These are phyloP conservation scores for Iris pallida DNA, from an alignment of 116 monocot genomes.

Conservation along the genomic window DNA sequence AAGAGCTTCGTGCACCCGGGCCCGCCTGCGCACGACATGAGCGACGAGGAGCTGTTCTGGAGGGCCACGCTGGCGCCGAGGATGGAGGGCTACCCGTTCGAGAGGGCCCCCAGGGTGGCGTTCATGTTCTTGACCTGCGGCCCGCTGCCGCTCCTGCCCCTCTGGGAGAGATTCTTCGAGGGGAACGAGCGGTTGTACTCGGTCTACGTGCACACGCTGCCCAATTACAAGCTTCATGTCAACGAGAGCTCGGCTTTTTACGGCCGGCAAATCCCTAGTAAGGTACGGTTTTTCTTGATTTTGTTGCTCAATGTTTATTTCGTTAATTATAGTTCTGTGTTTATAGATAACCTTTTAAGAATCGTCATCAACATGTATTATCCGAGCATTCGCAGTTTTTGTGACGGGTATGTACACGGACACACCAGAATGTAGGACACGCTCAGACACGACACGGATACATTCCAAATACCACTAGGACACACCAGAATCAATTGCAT, in stretches of 20 bases:
- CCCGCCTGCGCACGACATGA: constrained; percentile 45
- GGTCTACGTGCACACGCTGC: constrained; percentile 68
- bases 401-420: too few relatives aligned
- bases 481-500: too few relatives aligned
- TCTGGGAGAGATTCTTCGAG: constrained; percentile 82
- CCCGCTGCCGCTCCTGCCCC: constrained; percentile 44
- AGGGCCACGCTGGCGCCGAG: constrained; percentile 70
- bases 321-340: too few relatives aligned
- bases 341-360: too few relatives aligned
- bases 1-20: constrained; percentile 36
- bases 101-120: constrained; percentile 63
- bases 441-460: too few relatives aligned
- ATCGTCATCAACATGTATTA: too few relatives aligned
- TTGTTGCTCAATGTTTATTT: not conserved
- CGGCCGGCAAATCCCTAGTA: constrained; percentile 67
- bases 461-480: too few relatives aligned
- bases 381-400: too few relatives aligned
- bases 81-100: constrained; percentile 41
- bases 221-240: constrained; percentile 57
- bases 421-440: too few relatives aligned
- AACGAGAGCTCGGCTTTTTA: constrained; percentile 53
- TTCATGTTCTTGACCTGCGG: constrained; percentile 79
- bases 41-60: constrained; percentile 82
- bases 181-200: constrained; percentile 63
- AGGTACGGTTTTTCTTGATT: constrained; percentile 34